Percentiles rank a stretch among this genome's conserved stretches.
phyloP scores from a whole-genome alignment of 345 rosid genomes.

The Bruguiera sexangula region DNA sequence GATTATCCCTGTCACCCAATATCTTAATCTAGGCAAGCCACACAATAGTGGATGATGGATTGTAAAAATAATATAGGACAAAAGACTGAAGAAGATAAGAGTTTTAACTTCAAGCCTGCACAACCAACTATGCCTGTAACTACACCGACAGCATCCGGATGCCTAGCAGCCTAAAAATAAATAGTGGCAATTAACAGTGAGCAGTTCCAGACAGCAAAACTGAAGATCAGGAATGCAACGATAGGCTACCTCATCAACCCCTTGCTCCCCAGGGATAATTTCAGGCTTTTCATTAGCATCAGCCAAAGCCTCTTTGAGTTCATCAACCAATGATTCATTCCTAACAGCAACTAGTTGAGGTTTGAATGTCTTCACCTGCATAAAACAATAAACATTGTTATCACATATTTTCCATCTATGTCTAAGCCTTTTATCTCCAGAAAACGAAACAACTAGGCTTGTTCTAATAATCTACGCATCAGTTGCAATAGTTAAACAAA shows the following conservation, averaged over 20 bases:
- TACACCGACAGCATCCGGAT: constrained; percentile 82
- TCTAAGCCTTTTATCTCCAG: too few species aligned
- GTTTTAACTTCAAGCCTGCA: constrained; percentile 78
- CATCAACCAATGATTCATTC: constrained; percentile 63
- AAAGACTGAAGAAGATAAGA: too few species aligned
- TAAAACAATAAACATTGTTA: constrained; percentile 8
- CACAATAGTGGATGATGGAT: too few species aligned
- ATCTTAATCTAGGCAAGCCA: too few species aligned
- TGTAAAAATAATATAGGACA: too few species aligned
- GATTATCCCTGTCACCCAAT: too few species aligned
- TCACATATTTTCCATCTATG: too few species aligned
- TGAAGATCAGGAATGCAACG: constrained; percentile 9
- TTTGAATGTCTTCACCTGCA: constrained; percentile 75
- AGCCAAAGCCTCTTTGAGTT: constrained; percentile 82
- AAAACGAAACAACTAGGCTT: too few species aligned
- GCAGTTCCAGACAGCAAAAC: constrained; percentile 8
- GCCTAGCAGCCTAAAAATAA: constrained; percentile 75
- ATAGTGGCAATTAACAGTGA: constrained; percentile 15
- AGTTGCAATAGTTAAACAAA: too few species aligned
- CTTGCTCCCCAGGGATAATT: constrained; percentile 90
- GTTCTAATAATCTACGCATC: too few species aligned
- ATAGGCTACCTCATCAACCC: constrained; percentile 65
- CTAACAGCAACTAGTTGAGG: constrained; percentile 85
- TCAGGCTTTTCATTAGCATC: constrained; percentile 75
- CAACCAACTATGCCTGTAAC: constrained; percentile 98